A percentile compares a stretch with the other conserved stretches of the same genome.
Conservation (phyloP, 495 filamentous ascomycete species). For the Podospora pseudopauciseta region DNA sequence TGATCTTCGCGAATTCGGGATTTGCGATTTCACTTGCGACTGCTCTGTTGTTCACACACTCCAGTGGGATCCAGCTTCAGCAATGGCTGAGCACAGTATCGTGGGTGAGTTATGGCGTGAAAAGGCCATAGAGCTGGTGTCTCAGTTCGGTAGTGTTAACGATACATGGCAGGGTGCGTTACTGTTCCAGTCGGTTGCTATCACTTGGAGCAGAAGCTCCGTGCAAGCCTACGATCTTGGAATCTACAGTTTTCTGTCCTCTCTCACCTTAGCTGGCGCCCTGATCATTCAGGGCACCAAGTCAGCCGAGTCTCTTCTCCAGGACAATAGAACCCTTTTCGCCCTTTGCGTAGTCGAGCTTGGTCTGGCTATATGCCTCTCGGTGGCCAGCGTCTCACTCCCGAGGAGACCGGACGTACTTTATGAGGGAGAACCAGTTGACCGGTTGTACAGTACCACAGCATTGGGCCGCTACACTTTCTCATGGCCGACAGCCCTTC, state of each 20-base stretch:
- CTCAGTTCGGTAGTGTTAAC: background rate
- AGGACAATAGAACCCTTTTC: constrained; percentile 24
- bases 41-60: constrained; percentile 39
- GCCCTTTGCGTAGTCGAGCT: constrained; percentile 41
- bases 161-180: constrained; percentile 36
- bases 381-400: constrained; percentile 44
- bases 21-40: constrained; percentile 43
- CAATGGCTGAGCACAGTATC: constrained; percentile 41
- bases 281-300: constrained; percentile 39
- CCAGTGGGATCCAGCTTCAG: constrained; percentile 28
- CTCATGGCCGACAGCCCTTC: constrained; percentile 54
- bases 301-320: constrained; percentile 31
- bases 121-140: background rate
- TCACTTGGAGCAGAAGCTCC: constrained; percentile 42
- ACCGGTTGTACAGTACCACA: constrained; percentile 59
- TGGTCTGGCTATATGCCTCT: constrained; percentile 31
- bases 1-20: constrained; percentile 45
- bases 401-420: constrained; percentile 68
- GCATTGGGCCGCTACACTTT: constrained; percentile 61
- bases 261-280: constrained; percentile 35
- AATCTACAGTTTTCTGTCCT: constrained; percentile 44
- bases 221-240: constrained; percentile 48
- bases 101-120: constrained; percentile 42
- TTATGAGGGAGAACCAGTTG: constrained; percentile 56
- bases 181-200: constrained; percentile 43